Evolutionary conservation across 495 filamentous ascomycete genomes (phyloP).

Genomic region (Penicillium goetzii): DNA sequence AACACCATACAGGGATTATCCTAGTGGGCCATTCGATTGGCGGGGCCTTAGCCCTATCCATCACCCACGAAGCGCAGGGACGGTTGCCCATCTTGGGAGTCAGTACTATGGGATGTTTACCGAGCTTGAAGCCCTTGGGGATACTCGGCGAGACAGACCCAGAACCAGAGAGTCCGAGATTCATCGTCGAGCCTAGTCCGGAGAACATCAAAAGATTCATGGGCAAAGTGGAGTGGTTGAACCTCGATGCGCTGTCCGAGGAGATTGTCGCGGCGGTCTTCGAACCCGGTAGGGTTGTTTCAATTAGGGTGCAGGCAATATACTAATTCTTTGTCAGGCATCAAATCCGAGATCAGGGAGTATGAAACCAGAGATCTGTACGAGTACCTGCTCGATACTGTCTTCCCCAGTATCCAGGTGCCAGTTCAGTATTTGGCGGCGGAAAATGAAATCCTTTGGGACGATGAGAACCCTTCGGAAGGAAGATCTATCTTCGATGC

Average conservation of each 20-base stretch:
- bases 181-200: not conserved
- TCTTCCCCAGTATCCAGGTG: not conserved
- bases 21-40: conserved; percentile 5
- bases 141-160: not conserved
- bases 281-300: not conserved
- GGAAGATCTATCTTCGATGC: not conserved
- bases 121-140: not conserved
- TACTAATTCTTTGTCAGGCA: not conserved
- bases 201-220: conserved; percentile 5
- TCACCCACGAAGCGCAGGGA: conserved; percentile 4
- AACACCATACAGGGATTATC: not conserved
- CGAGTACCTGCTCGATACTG: conserved; percentile 1
- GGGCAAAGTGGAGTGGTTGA: conserved; percentile 3
- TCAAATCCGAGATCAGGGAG: conserved; percentile 4
- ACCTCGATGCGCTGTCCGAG: not conserved
- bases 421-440: conserved; percentile 2
- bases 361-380: not conserved
- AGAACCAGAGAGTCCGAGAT: conserved; percentile 6
- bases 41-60: not conserved
- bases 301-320: not conserved
- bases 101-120: conserved; percentile 8
- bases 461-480: not conserved
- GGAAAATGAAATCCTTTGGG: conserved; percentile 3
- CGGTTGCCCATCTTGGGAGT: conserved; percentile 2
- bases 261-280: not conserved